These are phyloP conservation scores for Trichoderma sp. DNA, from an alignment of 2,329 filamentous ascomycete species.

Conservation along the genomic window DNA sequence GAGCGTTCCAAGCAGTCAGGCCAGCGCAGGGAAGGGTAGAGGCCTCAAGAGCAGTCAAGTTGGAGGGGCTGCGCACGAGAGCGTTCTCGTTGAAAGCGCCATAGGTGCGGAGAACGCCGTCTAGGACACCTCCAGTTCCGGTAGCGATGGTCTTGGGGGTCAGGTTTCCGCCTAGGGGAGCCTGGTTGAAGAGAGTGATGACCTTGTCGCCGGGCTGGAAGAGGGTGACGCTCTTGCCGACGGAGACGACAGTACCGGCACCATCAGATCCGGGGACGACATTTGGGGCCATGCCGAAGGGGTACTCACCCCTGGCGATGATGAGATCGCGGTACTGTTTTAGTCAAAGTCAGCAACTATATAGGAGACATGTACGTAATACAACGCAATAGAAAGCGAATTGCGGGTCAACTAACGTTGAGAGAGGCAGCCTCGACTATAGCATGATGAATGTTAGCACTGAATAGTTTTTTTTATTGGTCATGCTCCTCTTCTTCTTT, in stretches of 20 bases:
- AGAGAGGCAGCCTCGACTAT: slow-evolving; percentile 52
- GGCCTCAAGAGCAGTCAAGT: slow-evolving; percentile 55
- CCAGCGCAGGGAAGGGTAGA: slow-evolving; percentile 62
- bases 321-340: slow-evolving; percentile 53
- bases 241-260: slow-evolving; percentile 54
- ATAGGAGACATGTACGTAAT: not conserved
- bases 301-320: slow-evolving; percentile 51
- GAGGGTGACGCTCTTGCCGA: slow-evolving; percentile 50
- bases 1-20: slow-evolving; percentile 66
- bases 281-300: slow-evolving; percentile 44
- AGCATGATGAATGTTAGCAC: not conserved
- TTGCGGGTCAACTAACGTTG: slow-evolving; percentile 39
- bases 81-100: slow-evolving; percentile 68
- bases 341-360: not conserved
- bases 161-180: slow-evolving; percentile 50
- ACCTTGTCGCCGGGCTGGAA: slow-evolving; percentile 57
- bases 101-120: slow-evolving; percentile 69
- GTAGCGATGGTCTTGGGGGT: slow-evolving; percentile 41
- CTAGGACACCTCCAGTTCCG: slow-evolving; percentile 66
- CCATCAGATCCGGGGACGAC: slow-evolving; percentile 56
- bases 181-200: slow-evolving; percentile 63
- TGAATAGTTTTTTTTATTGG: not conserved
- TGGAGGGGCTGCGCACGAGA: slow-evolving; percentile 62
- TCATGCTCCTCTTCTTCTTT: not conserved
- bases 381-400: not conserved